Evolutionary conservation across 768 basidiomycete genomes (phyloP).

Genomic region (Macrolepiota albuminosa): DNA sequence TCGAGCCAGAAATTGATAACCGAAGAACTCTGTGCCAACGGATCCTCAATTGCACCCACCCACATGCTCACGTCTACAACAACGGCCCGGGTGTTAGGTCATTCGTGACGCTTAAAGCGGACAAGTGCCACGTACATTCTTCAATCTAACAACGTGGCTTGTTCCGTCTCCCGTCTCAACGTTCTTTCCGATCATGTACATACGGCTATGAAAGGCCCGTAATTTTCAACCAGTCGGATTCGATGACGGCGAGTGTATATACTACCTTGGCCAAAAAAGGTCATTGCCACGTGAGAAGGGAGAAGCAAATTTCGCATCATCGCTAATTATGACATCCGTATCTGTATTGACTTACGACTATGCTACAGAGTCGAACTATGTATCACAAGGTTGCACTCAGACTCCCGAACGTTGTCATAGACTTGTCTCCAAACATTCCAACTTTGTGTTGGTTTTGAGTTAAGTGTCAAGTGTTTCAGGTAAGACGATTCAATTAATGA

Average conservation of each 20-base stretch:
- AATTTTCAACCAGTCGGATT: neutral
- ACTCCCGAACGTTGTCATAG: neutral
- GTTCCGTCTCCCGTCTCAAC: slow-evolving; percentile 26
- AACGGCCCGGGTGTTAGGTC: too few species aligned
- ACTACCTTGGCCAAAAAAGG: slow-evolving; percentile 2
- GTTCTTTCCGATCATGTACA: slow-evolving; percentile 19
- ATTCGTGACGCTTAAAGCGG: neutral
- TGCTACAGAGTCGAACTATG: neutral
- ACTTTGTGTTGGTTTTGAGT: slow-evolving; percentile 14
- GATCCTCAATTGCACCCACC: neutral
- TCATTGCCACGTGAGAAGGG: neutral
- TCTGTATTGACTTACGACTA: neutral
- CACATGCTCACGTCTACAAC: neutral
- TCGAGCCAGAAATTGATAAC: too few species aligned
- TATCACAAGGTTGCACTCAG: neutral
- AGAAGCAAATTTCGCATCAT: neutral
- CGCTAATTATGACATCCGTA: neutral
- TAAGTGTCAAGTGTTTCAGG: slow-evolving; percentile 18
- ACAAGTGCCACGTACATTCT: slow-evolving; percentile 24
- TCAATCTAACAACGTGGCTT: slow-evolving; percentile 30
- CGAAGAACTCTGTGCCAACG: neutral
- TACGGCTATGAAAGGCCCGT: slow-evolving; percentile 11
- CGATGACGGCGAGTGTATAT: neutral
- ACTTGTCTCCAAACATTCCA: neutral
- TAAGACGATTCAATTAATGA: slow-evolving; percentile 7